phyloP scores from a whole-genome alignment of 2,329 filamentous ascomycete genomes.

The Penicillium frequentans region DNA sequence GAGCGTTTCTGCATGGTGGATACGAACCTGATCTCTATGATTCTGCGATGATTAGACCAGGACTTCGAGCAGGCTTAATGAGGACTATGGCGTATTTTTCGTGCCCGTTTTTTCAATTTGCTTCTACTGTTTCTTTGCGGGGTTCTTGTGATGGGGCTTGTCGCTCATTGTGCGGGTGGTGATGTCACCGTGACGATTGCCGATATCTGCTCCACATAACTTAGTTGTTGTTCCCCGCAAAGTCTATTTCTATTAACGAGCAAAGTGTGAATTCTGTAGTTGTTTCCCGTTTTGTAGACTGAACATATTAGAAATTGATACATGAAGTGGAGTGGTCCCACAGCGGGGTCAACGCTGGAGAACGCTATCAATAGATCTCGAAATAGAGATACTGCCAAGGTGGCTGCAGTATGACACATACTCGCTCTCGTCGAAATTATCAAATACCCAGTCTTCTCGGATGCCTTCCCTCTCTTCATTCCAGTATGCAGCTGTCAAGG shows the following conservation, averaged over 20 bases:
- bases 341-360: neutral
- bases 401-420: neutral
- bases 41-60: neutral
- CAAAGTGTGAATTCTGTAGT: neutral
- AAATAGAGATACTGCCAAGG: neutral
- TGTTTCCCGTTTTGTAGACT: neutral
- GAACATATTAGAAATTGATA: neutral
- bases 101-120: neutral
- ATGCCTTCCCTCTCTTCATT: neutral
- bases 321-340: neutral
- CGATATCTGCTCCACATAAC: neutral
- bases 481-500: neutral
- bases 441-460: neutral
- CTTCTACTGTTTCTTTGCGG: neutral
- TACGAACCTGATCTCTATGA: neutral
- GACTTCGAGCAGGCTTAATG: neutral
- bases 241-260: neutral
- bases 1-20: neutral
- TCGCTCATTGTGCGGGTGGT: conserved; percentile 5
- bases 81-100: neutral
- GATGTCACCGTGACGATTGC: conserved; percentile 18
- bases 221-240: conserved; percentile 2
- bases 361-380: neutral
- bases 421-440: neutral
- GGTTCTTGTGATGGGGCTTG: neutral